A percentile compares a stretch with the other conserved stretches of the same genome.
Conservation (phyloP, 2,329 filamentous ascomycete genomes). For the Teratosphaeria nubilosa region DNA sequence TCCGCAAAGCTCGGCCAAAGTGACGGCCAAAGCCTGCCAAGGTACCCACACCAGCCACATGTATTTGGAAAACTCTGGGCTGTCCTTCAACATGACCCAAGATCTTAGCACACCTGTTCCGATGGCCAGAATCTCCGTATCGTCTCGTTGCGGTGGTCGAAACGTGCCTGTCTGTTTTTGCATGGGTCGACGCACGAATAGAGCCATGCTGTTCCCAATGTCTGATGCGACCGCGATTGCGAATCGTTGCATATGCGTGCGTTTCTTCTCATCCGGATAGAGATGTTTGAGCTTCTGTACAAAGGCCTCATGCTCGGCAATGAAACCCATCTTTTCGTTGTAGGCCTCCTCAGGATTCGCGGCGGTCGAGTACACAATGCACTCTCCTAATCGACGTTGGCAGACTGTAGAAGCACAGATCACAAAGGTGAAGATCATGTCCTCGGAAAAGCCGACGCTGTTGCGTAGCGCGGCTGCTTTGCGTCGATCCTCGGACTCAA, state of each 20-base stretch:
- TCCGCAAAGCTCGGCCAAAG: slow-evolving; percentile 1
- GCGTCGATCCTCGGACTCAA: not conserved
- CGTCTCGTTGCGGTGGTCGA: not conserved
- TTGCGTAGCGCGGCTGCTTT: not conserved
- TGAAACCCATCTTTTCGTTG: not conserved
- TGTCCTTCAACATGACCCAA: not conserved
- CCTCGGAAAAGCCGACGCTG: not conserved
- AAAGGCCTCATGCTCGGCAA: not conserved
- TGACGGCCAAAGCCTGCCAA: slow-evolving; percentile 1
- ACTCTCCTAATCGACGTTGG: not conserved
- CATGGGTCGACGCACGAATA: not conserved
- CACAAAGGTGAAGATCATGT: not conserved
- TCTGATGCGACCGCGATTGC: not conserved
- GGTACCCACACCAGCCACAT: not conserved
- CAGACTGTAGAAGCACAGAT: not conserved
- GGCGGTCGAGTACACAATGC: not conserved
- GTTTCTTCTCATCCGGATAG: not conserved
- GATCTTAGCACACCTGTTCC: not conserved
- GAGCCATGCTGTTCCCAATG: not conserved
- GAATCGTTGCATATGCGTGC: not conserved
- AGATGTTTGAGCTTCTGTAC: not conserved
- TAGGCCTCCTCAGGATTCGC: not conserved
- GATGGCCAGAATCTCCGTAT: not conserved
- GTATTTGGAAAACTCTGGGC: not conserved
- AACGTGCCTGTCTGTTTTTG: not conserved